phyloP scores from a whole-genome alignment of 2,329 filamentous ascomycete genomes.

The Aspergillus aculeatus region DNA sequence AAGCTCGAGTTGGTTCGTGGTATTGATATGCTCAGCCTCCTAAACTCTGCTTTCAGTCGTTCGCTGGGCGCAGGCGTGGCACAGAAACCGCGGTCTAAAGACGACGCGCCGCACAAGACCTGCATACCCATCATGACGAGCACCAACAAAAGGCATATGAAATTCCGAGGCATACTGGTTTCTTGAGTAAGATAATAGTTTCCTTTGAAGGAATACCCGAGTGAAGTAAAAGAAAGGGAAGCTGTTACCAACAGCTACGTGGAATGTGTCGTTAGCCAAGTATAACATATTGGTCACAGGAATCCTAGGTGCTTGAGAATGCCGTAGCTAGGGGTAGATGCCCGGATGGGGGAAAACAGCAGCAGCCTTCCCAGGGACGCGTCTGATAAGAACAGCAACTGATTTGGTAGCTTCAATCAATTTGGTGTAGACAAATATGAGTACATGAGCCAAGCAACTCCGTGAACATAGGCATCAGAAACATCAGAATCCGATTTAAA shows the following conservation, averaged over 20 bases:
- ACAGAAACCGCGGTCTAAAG: constrained; percentile 27
- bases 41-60: constrained; percentile 27
- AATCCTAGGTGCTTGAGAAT: neutral
- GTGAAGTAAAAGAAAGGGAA: constrained; percentile 2
- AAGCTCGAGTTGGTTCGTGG: constrained; percentile 6
- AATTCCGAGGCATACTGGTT: constrained; percentile 25
- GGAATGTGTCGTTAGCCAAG: constrained; percentile 9
- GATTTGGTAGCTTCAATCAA: neutral
- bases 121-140: constrained; percentile 20
- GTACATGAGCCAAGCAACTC: neutral
- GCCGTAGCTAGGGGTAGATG: constrained; percentile 17
- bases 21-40: constrained; percentile 23
- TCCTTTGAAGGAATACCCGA: neutral
- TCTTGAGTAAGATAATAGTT: neutral
- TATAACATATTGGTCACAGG: neutral
- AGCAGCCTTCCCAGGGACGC: neutral
- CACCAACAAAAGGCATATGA: constrained; percentile 18
- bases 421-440: neutral
- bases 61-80: constrained; percentile 31
- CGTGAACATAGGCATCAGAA: neutral
- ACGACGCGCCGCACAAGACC: constrained; percentile 18
- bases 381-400: neutral
- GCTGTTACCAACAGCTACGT: constrained; percentile 11
- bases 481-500: neutral
- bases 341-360: neutral